Percentiles rank a stretch among this genome's conserved stretches.
Evolutionary conservation across 1,284 basidiomycete genomes (phyloP).

Genomic region (Baeospora myosura): DNA sequence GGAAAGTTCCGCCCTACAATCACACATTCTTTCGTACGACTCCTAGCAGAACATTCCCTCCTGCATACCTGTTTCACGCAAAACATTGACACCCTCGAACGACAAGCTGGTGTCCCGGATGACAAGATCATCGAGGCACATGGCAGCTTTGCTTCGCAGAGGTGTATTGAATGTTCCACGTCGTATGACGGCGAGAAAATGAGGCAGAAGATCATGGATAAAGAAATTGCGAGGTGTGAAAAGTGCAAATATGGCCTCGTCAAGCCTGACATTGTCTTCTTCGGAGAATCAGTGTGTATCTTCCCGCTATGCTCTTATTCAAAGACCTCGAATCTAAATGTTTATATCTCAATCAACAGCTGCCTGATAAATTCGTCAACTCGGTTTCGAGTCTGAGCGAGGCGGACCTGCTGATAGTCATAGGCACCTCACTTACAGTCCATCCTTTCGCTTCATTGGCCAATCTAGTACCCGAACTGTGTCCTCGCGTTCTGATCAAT

Average conservation of each 20-base stretch:
- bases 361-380: conserved; percentile 50
- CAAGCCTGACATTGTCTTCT: conserved; percentile 94
- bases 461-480: conserved; percentile 36
- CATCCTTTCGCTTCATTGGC: conserved; percentile 70
- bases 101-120: conserved; percentile 71
- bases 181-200: conserved; percentile 65
- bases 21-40: conserved; percentile 85
- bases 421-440: conserved; percentile 86
- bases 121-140: conserved; percentile 88
- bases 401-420: conserved; percentile 84
- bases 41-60: conserved; percentile 59
- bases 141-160: conserved; percentile 79
- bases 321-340: neutral
- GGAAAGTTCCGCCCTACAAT: conserved; percentile 81
- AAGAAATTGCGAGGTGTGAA: conserved; percentile 60
- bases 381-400: conserved; percentile 41
- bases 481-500: conserved; percentile 68
- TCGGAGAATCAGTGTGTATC: conserved; percentile 64
- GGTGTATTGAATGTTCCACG: conserved; percentile 67
- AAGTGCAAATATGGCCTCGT: conserved; percentile 58
- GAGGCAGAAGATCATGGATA: conserved; percentile 44
- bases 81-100: conserved; percentile 91
- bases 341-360: conserved; percentile 27
- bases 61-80: conserved; percentile 80
- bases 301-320: conserved; percentile 1